These are phyloP conservation scores for Pleurotus sapidus DNA, from an alignment of 768 basidiomycete species.

Conservation along the genomic window DNA sequence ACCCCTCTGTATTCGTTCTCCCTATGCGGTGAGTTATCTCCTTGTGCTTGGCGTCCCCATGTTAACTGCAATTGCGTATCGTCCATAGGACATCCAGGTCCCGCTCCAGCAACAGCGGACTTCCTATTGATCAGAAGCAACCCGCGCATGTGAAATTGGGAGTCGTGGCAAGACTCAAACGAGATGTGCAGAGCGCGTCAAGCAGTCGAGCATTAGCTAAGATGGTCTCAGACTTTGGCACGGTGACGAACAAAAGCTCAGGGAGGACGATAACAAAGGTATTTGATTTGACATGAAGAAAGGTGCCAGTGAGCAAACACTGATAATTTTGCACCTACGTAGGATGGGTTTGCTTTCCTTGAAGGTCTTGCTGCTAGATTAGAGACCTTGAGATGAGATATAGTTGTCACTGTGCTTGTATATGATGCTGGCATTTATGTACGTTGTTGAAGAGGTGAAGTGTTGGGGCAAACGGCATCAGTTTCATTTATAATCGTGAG, in stretches of 20 bases:
- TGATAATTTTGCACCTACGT: slow-evolving; percentile 5
- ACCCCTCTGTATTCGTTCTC: slow-evolving; percentile 57
- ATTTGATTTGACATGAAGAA: slow-evolving; percentile 3
- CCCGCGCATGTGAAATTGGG: slow-evolving; percentile 56
- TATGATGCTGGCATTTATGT: background rate
- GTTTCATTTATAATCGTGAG: background rate
- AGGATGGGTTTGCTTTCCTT: slow-evolving; percentile 70
- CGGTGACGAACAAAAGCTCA: slow-evolving; percentile 63
- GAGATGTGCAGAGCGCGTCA: slow-evolving; percentile 47
- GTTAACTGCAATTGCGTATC: slow-evolving; percentile 8
- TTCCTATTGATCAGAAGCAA: slow-evolving; percentile 22
- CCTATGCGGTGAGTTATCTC: slow-evolving; percentile 46
- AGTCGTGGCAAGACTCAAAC: slow-evolving; percentile 54
- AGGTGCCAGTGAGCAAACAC: background rate
- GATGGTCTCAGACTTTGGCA: slow-evolving; percentile 70
- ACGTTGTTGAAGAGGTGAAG: background rate
- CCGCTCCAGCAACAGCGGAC: slow-evolving; percentile 35
- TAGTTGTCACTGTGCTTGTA: background rate
- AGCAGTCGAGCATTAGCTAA: slow-evolving; percentile 56
- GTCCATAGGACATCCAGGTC: slow-evolving; percentile 30
- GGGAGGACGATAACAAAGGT: slow-evolving; percentile 74
- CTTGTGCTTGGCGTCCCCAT: slow-evolving; percentile 1
- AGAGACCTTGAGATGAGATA: slow-evolving; percentile 32
- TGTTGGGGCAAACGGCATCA: background rate
- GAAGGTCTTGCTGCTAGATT: slow-evolving; percentile 58